These are phyloP conservation scores for Penicillium sp. DNA, from an alignment of 2,329 filamentous ascomycete genomes.

Conservation along the genomic window DNA sequence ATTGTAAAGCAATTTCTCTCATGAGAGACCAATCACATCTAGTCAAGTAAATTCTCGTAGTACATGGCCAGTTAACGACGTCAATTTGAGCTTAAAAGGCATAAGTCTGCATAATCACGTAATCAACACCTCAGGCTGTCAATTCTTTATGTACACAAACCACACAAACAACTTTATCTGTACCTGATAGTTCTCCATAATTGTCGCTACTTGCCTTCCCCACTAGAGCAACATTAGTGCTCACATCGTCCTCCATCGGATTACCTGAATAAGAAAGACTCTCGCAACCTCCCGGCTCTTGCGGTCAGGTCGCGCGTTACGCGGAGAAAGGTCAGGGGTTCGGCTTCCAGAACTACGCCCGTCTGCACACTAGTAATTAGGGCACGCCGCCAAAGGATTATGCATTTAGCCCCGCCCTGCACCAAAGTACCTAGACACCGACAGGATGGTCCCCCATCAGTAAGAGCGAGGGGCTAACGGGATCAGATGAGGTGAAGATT, in stretches of 20 bases:
- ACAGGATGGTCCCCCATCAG: background rate
- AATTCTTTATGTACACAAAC: background rate
- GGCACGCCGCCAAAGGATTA: conserved; percentile 3
- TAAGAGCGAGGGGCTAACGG: background rate
- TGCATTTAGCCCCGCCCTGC: conserved; percentile 12
- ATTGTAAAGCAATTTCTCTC: background rate
- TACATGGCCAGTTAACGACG: no score
- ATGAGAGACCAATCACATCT: background rate
- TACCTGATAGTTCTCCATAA: background rate
- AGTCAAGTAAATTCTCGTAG: no score
- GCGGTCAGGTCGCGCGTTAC: background rate
- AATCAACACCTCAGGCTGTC: background rate
- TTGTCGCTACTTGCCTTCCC: background rate
- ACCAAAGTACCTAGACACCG: conserved; percentile 1
- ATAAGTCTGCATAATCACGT: background rate
- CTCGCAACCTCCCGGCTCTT: background rate
- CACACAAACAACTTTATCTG: background rate
- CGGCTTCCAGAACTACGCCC: conserved; percentile 3
- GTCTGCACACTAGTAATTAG: background rate
- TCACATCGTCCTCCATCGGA: background rate
- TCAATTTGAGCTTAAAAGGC: background rate
- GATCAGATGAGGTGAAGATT: conserved; percentile 3
- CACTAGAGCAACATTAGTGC: background rate
- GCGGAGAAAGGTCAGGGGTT: conserved; percentile 5
- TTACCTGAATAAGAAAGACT: background rate